Percentiles rank a stretch among this genome's conserved stretches.
Conservation (phyloP, 2,329 filamentous ascomycete genomes). For the Cryphonectria parasitica region DNA sequence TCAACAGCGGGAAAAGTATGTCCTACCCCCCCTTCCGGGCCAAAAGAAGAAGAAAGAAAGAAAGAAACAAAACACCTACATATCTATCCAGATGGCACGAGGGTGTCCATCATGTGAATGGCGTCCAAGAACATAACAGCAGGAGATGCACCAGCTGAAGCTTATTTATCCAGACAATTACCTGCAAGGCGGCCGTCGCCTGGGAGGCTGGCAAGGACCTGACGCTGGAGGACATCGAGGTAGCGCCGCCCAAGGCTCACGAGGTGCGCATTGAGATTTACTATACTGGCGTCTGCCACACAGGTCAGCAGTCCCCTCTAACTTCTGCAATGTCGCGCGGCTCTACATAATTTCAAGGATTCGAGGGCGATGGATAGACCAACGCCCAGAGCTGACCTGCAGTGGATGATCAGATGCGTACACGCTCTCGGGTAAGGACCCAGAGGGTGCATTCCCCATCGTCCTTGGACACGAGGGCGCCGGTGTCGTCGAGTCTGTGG, state of each 20-base stretch:
- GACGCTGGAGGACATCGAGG: slow-evolving; percentile 88
- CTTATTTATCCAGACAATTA: slow-evolving; percentile 21
- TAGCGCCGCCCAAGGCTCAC: slow-evolving; percentile 83
- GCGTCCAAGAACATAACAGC: not conserved
- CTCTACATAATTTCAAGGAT: too few relatives aligned
- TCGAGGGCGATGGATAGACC: not conserved
- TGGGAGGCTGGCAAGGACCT: slow-evolving; percentile 95
- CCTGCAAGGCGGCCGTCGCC: slow-evolving; percentile 80
- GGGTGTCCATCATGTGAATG: not conserved
- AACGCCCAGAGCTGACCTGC: slow-evolving; percentile 8
- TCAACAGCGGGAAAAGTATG: slow-evolving; percentile 29
- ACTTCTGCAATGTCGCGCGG: not conserved
- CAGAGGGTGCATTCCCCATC: slow-evolving; percentile 90
- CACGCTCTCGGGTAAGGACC: slow-evolving; percentile 94
- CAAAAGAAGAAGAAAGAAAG: too few relatives aligned
- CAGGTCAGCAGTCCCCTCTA: slow-evolving; percentile 45
- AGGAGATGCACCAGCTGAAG: not conserved
- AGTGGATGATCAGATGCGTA: slow-evolving; percentile 71
- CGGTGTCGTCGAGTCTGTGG: slow-evolving; percentile 89
- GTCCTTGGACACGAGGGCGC: slow-evolving; percentile 90
- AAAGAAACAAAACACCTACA: not conserved
- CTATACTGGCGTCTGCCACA: slow-evolving; percentile 99
- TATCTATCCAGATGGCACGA: not conserved
- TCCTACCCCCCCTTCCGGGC: not conserved
- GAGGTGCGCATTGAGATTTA: slow-evolving; percentile 97